Evolutionary conservation across 1,139 yeast species (phyloP).

Genomic region (Sugiyamaella neomexicana): DNA sequence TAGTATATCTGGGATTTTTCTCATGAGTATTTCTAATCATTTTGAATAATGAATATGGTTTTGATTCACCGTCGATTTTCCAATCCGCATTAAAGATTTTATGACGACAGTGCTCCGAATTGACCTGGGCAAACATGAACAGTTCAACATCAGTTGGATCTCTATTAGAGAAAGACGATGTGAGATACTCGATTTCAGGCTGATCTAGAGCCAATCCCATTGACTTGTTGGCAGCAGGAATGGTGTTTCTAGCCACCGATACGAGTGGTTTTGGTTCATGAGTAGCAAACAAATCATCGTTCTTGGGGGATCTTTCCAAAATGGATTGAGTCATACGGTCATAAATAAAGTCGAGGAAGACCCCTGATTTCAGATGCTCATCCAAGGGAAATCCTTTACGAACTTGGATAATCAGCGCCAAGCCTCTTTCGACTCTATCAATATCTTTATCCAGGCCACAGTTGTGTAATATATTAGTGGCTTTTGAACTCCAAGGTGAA

Average conservation of each 20-base stretch:
- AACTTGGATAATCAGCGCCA: slow-evolving; percentile 68
- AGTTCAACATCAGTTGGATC: slow-evolving; percentile 98
- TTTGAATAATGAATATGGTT: slow-evolving; percentile 76
- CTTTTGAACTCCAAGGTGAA: slow-evolving; percentile 99
- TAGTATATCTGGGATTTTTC: slow-evolving; percentile 75
- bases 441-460: slow-evolving; percentile 75
- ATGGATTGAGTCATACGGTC: slow-evolving; percentile 91
- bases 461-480: slow-evolving; percentile 87
- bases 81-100: slow-evolving; percentile 98
- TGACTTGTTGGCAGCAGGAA: slow-evolving; percentile 73
- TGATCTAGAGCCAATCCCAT: slow-evolving; percentile 90
- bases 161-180: slow-evolving; percentile 78
- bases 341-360: slow-evolving; percentile 67
- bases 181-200: slow-evolving; percentile 88
- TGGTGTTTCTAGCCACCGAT: slow-evolving; percentile 57
- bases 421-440: slow-evolving; percentile 88
- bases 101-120: slow-evolving; percentile 99
- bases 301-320: slow-evolving; percentile 58
- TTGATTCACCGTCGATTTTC: slow-evolving; percentile 84
- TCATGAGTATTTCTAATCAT: slow-evolving; percentile 96
- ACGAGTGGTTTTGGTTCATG: slow-evolving; percentile 86
- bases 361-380: slow-evolving; percentile 53
- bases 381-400: slow-evolving; percentile 65
- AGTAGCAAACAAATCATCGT: slow-evolving; percentile 71
- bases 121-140: slow-evolving; percentile 99